A percentile compares a stretch with the other conserved stretches of the same genome.
phyloP scores from a whole-genome alignment of 2,329 filamentous ascomycete species.

The Cordyceps fumosorosea region DNA sequence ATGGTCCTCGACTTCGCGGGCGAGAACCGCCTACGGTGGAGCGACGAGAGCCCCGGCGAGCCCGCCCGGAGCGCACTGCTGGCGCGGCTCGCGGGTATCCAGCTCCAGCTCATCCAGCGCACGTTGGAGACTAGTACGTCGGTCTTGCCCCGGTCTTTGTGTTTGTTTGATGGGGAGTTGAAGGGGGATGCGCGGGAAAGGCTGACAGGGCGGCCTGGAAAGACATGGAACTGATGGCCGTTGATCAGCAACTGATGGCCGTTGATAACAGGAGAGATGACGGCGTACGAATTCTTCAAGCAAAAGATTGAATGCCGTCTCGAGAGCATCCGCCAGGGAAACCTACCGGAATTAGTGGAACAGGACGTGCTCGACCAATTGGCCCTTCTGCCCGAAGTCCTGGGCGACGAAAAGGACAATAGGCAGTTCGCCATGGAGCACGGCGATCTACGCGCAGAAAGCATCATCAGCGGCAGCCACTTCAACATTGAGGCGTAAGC shows the following conservation, averaged over 20 bases:
- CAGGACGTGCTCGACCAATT: neutral
- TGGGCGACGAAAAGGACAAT: neutral
- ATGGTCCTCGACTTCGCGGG: slow-evolving; percentile 1
- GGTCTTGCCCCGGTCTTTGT: neutral
- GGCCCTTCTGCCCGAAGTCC: neutral
- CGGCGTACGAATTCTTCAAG: neutral
- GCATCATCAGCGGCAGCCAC: neutral
- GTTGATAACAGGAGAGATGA: neutral
- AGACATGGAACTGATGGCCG: neutral
- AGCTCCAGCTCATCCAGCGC: neutral
- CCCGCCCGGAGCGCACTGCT: neutral
- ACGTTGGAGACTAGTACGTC: neutral
- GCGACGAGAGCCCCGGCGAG: neutral
- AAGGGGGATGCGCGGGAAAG: neutral
- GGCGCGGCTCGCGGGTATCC: neutral
- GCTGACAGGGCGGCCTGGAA: neutral
- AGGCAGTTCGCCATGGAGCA: neutral
- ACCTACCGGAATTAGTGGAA: neutral
- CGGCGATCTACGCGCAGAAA: neutral
- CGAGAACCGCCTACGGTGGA: neutral
- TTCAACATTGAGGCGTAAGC: neutral
- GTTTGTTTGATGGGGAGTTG: neutral
- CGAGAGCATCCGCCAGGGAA: neutral
- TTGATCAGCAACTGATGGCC: neutral
- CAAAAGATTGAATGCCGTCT: neutral